phyloP scores from a whole-genome alignment of 139 green algal species.

The Coelastrella sp. region DNA sequence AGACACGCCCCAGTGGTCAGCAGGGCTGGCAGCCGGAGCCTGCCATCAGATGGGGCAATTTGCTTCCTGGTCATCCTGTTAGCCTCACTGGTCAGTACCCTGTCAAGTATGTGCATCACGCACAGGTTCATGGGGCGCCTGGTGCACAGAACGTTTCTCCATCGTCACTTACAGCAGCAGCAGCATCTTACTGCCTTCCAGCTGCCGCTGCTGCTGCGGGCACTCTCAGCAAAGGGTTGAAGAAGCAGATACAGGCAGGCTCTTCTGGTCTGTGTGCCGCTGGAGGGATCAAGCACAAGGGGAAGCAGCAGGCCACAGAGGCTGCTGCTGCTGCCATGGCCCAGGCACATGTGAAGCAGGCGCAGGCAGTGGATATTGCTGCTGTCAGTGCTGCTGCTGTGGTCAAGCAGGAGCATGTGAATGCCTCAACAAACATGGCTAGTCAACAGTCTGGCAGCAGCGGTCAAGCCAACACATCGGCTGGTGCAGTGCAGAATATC shows the following conservation, averaged over 20 bases:
- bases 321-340: background rate
- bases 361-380: too few species aligned
- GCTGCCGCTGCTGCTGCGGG: background rate
- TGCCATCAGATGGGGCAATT: background rate
- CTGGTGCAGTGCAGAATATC: too few species aligned
- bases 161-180: background rate
- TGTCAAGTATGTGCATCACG: background rate
- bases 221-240: background rate
- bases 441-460: background rate
- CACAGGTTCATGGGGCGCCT: background rate
- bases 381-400: too few species aligned
- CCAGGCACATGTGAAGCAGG: background rate
- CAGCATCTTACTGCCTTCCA: background rate
- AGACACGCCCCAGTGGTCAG: too few species aligned
- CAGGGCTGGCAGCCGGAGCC: background rate
- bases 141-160: background rate
- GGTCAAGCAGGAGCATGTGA: too few species aligned
- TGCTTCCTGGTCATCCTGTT: background rate
- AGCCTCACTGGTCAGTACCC: background rate
- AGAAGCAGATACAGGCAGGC: background rate
- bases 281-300: background rate
- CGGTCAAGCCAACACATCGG: background rate
- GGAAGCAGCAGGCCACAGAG: too few species aligned
- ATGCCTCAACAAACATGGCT: background rate
- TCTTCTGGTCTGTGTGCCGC: background rate